Base-by-base conservation (phyloP, 495 filamentous ascomycete genomes). In the Penicillium tannophilum region DNA sequence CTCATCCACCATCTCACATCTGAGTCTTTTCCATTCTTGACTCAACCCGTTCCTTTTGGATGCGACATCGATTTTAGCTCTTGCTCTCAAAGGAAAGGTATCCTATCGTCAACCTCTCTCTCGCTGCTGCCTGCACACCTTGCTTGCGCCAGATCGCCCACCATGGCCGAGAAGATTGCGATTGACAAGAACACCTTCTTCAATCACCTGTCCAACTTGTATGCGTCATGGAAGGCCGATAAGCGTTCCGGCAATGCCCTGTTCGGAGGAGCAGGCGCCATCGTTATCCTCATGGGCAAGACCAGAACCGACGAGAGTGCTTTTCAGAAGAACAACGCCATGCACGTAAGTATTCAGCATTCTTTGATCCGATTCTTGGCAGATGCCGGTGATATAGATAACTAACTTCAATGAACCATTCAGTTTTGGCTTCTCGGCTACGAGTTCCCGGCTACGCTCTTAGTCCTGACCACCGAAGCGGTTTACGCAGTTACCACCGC, bases 391-490 rank as follows among this genome's bases (percentile, higher is more conserved):
- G 63, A 54, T 7, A 4, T 49, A 17, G 24, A 31, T 49, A 1
- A 17, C 65, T 61, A 56, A 45, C 14, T 26, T 35, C n/a, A 10
- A 26, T 4, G 60, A 16, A 17, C 46, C 12, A 2, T 2, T 42
- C 76, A 98, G 92, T 96, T 97, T 77, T 99, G 94, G 94, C 82
- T 99, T 49, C 84, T 99, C 58, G 94, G 94, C 62, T 99, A 98
- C 80, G 94, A 99, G 70, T 99, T 99, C 66, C 94, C 94, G 44
- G 91, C 94, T 14, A 98, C 94, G 0, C 81, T 98, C 42, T 88
- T 99, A 74, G 81, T 99, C 45, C 82, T 98, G 64, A 97, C 95
- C 10, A 84, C 86, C 51, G 95, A 98, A 54, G 82, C 84, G 53
- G 77, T 98, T 60, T 93, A 92, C 71, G 86, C 97, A 51, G 87